phyloP scores from a whole-genome alignment of 441 rosid species.

The Francoa sonchifolia region DNA sequence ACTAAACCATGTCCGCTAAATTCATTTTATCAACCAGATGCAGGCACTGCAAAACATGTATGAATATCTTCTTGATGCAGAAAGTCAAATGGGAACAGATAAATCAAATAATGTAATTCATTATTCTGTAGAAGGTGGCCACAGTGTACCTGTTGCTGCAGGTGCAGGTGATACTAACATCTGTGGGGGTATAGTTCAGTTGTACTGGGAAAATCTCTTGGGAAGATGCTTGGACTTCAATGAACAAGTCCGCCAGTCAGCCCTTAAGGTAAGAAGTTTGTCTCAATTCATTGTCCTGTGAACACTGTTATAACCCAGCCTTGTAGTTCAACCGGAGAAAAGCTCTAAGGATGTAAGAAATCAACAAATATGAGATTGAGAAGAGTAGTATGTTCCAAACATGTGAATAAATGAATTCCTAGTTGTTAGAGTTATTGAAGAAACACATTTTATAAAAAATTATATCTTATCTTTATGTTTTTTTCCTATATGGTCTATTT shows the following conservation, averaged over 20 bases:
- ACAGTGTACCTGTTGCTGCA: conserved; percentile 90
- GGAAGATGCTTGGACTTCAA: conserved; percentile 78
- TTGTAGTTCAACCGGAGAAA: too few relatives aligned
- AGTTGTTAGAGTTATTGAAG: too few relatives aligned
- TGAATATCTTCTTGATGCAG: conserved; percentile 94
- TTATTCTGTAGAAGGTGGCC: conserved; percentile 38
- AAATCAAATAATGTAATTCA: conserved; percentile 27
- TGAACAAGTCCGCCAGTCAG: conserved; percentile 85
- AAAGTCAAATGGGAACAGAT: conserved; percentile 79
- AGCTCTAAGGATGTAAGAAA: too few relatives aligned
- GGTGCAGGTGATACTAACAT: conserved; percentile 99
- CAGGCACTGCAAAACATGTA: conserved; percentile 90
- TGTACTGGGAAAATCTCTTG: conserved; percentile 87
- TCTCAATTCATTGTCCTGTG: conserved; percentile 5
- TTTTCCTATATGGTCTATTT: too few relatives aligned
- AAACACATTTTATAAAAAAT: too few relatives aligned
- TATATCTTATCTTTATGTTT: too few relatives aligned
- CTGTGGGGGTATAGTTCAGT: conserved; percentile 96
- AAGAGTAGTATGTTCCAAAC: too few relatives aligned
- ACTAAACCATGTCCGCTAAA: conserved; percentile 13
- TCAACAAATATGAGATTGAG: too few relatives aligned
- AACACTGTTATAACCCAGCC: not conserved
- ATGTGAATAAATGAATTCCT: too few relatives aligned
- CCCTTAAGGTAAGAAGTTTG: conserved; percentile 64
- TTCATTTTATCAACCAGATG: conserved; percentile 42